phyloP scores from a whole-genome alignment of 768 basidiomycete species.

The Amanita muscaria region DNA sequence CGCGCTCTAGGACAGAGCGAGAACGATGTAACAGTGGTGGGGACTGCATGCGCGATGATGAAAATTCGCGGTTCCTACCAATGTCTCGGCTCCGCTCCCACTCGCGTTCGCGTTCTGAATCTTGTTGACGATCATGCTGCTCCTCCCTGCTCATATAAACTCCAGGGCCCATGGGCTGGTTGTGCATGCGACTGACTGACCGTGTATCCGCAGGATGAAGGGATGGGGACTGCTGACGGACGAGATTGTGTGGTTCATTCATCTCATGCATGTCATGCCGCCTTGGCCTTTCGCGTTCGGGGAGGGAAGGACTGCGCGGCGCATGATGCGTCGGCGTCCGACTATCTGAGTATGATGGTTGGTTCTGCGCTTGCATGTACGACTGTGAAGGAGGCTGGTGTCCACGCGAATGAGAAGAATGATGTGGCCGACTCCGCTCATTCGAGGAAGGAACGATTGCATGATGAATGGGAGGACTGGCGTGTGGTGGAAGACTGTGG shows the following conservation, averaged over 20 bases:
- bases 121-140: slow-evolving; percentile 38
- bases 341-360: slow-evolving; percentile 42
- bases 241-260: slow-evolving; percentile 23
- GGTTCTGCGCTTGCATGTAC: slow-evolving; percentile 28
- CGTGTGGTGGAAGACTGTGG: slow-evolving; percentile 26
- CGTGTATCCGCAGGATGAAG: slow-evolving; percentile 27
- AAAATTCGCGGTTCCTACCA: slow-evolving; percentile 22
- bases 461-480: slow-evolving; percentile 24
- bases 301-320: slow-evolving; percentile 43
- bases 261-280: slow-evolving; percentile 41
- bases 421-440: slow-evolving; percentile 25
- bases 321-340: slow-evolving; percentile 35
- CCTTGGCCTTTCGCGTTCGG: slow-evolving; percentile 38
- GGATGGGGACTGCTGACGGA: slow-evolving; percentile 28
- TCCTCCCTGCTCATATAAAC: slow-evolving; percentile 48
- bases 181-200: slow-evolving; percentile 39
- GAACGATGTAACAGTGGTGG: slow-evolving; percentile 32
- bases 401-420: slow-evolving; percentile 43
- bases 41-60: slow-evolving; percentile 28
- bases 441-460: slow-evolving; percentile 25
- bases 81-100: slow-evolving; percentile 33
- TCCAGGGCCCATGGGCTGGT: slow-evolving; percentile 58
- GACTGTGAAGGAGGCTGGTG: slow-evolving; percentile 33
- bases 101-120: slow-evolving; percentile 32
- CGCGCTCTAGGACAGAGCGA: slow-evolving; percentile 22